Evolutionary conservation across 306 rosid genomes (phyloP).

Genomic region (Adenanthera pavonina): DNA sequence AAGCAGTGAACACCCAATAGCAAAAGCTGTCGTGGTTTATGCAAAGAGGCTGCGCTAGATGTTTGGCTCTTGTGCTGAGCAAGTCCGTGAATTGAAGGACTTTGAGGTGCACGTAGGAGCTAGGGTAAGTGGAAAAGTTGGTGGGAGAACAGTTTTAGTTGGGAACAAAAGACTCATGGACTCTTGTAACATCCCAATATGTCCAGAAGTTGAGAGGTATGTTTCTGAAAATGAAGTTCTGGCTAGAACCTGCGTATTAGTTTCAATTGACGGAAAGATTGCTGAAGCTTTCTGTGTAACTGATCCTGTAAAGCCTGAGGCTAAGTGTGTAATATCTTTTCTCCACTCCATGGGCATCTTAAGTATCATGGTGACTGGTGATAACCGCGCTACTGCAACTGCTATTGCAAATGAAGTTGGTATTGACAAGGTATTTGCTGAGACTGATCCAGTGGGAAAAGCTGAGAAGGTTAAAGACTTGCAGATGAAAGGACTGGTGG

Average conservation of each 20-base stretch:
- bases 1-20: slow-evolving; percentile 87
- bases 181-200: slow-evolving; percentile 54
- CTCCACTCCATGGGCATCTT: slow-evolving; percentile 86
- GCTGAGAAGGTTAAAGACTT: slow-evolving; percentile 84
- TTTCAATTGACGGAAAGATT: slow-evolving; percentile 81
- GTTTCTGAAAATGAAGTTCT: slow-evolving; percentile 75
- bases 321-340: slow-evolving; percentile 67
- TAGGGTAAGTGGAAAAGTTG: slow-evolving; percentile 89
- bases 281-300: slow-evolving; percentile 89
- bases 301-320: slow-evolving; percentile 93
- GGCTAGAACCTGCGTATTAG: slow-evolving; percentile 85
- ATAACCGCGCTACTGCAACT: slow-evolving; percentile 82
- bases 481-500: slow-evolving; percentile 75
- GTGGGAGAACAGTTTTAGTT: slow-evolving; percentile 65
- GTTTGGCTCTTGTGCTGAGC: slow-evolving; percentile 58
- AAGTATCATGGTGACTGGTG: slow-evolving; percentile 92
- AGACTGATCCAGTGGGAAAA: slow-evolving; percentile 82
- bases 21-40: slow-evolving; percentile 78
- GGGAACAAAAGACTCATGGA: slow-evolving; percentile 87
- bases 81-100: slow-evolving; percentile 61
- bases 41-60: slow-evolving; percentile 71
- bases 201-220: slow-evolving; percentile 66
- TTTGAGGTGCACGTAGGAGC: slow-evolving; percentile 87
- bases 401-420: slow-evolving; percentile 89
- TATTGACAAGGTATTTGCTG: slow-evolving; percentile 76